Percentiles rank a stretch among this genome's conserved stretches.
phyloP scores from a whole-genome alignment of 371 early-diverging fungal species.

The Syncephalastrum racemosum region DNA sequence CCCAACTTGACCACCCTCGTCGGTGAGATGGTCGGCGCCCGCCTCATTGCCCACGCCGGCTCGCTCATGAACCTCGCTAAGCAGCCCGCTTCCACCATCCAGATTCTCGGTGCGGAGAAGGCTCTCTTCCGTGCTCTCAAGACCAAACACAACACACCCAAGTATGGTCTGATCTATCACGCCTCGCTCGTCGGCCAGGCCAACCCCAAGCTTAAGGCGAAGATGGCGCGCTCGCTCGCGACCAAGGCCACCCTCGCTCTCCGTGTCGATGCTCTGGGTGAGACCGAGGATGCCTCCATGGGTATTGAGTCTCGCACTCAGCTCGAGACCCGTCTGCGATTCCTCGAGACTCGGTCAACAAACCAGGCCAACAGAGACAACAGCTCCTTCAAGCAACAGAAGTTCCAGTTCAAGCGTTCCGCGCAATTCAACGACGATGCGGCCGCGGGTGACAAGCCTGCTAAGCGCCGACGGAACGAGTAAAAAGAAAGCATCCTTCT shows the following conservation, averaged over 20 bases:
- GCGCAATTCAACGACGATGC: slow-evolving; percentile 31
- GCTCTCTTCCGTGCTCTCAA: slow-evolving; percentile 98
- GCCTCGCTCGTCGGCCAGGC: slow-evolving; percentile 95
- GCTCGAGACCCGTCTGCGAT: slow-evolving; percentile 84
- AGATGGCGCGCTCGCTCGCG: slow-evolving; percentile 97
- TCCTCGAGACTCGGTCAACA: slow-evolving; percentile 73
- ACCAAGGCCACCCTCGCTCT: slow-evolving; percentile 98
- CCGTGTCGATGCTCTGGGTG: slow-evolving; percentile 96
- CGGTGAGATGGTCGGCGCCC: slow-evolving; percentile 96
- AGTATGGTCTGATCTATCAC: slow-evolving; percentile 98
- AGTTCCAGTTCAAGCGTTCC: slow-evolving; percentile 57
- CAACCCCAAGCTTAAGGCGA: slow-evolving; percentile 96
- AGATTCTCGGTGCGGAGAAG: slow-evolving; percentile 99
- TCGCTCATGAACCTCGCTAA: slow-evolving; percentile 96
- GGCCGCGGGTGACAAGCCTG: no score
- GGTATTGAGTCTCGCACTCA: slow-evolving; percentile 84
- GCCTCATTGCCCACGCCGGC: slow-evolving; percentile 96
- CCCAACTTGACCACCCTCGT: slow-evolving; percentile 98
- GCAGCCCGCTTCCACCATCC: slow-evolving; percentile 97
- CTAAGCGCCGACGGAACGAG: no score
- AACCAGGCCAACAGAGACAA: slow-evolving; percentile 55
- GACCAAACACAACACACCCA: slow-evolving; percentile 98
- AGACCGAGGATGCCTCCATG: slow-evolving; percentile 76
- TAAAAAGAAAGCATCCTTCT: no score
- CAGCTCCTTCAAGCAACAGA: slow-evolving; percentile 68